phyloP scores from a whole-genome alignment of 768 basidiomycete species.

The Collybia sordida region DNA sequence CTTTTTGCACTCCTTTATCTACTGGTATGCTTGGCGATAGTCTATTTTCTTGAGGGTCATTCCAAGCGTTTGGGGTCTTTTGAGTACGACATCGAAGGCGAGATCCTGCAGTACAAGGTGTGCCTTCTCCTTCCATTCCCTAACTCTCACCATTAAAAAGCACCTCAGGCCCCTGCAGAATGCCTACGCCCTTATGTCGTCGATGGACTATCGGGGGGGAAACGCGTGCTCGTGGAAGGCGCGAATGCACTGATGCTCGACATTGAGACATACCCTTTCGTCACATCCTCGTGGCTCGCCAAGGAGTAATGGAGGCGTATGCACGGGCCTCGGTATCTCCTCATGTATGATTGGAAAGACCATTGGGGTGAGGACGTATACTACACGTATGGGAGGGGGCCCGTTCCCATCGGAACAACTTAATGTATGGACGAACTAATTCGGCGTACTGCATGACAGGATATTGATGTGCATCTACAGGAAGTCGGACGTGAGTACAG shows the following conservation, averaged over 20 bases:
- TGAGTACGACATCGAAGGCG: constrained; percentile 97
- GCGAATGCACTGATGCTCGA: constrained; percentile 99
- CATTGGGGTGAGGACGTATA: constrained; percentile 98
- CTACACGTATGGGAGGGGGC: constrained; percentile 95
- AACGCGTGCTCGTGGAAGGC: constrained; percentile 90
- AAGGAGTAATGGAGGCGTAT: constrained; percentile 92
- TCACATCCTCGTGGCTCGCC: constrained; percentile 95
- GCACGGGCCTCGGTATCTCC: constrained; percentile 96
- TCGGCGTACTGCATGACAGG: constrained; percentile 51
- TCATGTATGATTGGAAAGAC: constrained; percentile 83
- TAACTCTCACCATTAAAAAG: no score
- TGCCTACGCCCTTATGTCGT: constrained; percentile 85
- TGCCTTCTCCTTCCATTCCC: no score
- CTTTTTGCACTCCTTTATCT: no score
- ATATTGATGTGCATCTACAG: constrained; percentile 83
- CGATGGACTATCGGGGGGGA: constrained; percentile 77
- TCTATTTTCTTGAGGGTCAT: constrained; percentile 95
- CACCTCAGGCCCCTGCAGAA: constrained; percentile 69
- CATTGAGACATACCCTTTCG: constrained; percentile 96
- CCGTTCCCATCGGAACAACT: constrained; percentile 97
- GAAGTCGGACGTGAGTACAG: constrained; percentile 93
- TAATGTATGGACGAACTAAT: no score
- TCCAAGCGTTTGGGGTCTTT: constrained; percentile 98
- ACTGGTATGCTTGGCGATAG: no score
- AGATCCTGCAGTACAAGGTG: constrained; percentile 91